A percentile compares a stretch with the other conserved stretches of the same genome.
Evolutionary conservation across 1,139 yeast genomes (phyloP).

Genomic region (Suhomyces chickasaworum): DNA sequence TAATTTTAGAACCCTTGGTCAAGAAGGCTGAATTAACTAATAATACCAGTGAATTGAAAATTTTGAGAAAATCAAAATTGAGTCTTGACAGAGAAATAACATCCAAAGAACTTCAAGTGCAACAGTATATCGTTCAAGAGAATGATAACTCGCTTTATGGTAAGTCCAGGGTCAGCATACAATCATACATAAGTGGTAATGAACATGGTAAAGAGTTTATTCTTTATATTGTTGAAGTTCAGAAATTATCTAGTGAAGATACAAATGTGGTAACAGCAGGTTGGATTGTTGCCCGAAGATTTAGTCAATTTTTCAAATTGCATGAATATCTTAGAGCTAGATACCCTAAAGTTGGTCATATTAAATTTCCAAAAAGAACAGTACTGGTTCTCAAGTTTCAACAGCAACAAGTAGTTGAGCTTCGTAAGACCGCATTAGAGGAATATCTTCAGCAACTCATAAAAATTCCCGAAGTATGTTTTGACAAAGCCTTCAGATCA

Average conservation of each 20-base stretch:
- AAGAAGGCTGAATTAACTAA: conserved; percentile 83
- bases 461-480: conserved; percentile 67
- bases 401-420: conserved; percentile 62
- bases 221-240: conserved; percentile 76
- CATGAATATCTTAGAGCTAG: conserved; percentile 62
- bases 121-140: conserved; percentile 82
- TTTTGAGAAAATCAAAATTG: conserved; percentile 64
- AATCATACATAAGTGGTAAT: conserved; percentile 61
- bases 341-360: conserved; percentile 51
- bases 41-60: conserved; percentile 65
- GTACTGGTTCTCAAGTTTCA: conserved; percentile 68
- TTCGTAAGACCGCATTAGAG: conserved; percentile 63
- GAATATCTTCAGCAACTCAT: conserved; percentile 61
- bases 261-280: conserved; percentile 61
- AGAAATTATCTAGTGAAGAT: conserved; percentile 49
- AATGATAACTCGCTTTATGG: conserved; percentile 78
- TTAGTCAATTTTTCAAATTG: conserved; percentile 76
- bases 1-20: conserved; percentile 65
- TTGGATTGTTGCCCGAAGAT: conserved; percentile 89
- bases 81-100: conserved; percentile 71
- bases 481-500: conserved; percentile 67
- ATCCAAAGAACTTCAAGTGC: conserved; percentile 70
- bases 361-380: conserved; percentile 64
- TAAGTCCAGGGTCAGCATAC: conserved; percentile 65
- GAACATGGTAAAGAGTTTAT: conserved; percentile 63